Evolutionary conservation across 495 filamentous ascomycete genomes (phyloP).

Genomic region (Podospora pseudoanserina): DNA sequence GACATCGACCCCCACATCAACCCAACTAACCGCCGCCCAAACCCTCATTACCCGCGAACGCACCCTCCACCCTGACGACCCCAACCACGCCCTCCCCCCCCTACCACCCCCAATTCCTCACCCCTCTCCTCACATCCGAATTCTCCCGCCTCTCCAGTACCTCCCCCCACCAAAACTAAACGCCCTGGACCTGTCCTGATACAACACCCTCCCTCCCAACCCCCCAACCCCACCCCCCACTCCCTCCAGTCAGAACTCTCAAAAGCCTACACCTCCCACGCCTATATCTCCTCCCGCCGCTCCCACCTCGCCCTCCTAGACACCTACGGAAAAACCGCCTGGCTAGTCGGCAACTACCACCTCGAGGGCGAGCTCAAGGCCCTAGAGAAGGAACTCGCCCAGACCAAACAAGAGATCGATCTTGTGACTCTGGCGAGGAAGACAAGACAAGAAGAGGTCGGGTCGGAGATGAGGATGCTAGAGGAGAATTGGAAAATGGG

Average conservation of each 20-base stretch:
- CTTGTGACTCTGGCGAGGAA: constrained; percentile 66
- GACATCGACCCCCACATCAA: constrained; percentile 70
- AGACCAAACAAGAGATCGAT: constrained; percentile 61
- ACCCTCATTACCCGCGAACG: constrained; percentile 65
- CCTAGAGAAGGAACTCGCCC: constrained; percentile 76
- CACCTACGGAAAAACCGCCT: constrained; percentile 80
- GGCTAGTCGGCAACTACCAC: constrained; percentile 80
- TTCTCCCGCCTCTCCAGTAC: constrained; percentile 36
- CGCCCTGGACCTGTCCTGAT: constrained; percentile 76
- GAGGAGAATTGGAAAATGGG: constrained; percentile 73
- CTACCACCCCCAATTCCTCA: constrained; percentile 42
- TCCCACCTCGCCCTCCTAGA: constrained; percentile 73
- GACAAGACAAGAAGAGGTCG: constrained; percentile 62
- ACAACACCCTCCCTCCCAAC: constrained; percentile 57
- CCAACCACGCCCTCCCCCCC: constrained; percentile 41
- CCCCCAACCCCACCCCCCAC: constrained; percentile 20
- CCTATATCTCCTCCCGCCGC: constrained; percentile 62
- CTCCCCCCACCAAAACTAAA: constrained; percentile 34
- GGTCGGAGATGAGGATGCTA: constrained; percentile 62
- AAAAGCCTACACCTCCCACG: constrained; percentile 59
- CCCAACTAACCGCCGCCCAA: constrained; percentile 55
- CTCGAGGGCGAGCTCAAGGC: constrained; percentile 66
- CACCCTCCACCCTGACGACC: constrained; percentile 38
- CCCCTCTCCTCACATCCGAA: constrained; percentile 60
- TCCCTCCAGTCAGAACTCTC: constrained; percentile 24